These are phyloP conservation scores for Fusarium sp. DNA, from an alignment of 2,329 filamentous ascomycete species.

Conservation along the genomic window DNA sequence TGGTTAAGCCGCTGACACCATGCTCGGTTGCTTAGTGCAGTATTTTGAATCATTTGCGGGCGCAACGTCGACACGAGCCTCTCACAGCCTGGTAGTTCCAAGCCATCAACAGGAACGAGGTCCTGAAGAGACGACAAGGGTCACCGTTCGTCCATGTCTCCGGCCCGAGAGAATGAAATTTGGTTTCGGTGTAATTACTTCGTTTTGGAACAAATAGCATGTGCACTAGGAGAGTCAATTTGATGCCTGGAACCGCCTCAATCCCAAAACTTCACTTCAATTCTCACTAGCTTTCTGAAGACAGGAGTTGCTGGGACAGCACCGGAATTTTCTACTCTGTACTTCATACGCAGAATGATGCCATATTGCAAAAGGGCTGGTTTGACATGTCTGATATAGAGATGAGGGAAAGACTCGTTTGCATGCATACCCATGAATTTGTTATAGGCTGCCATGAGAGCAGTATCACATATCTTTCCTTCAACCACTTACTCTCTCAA, in stretches of 20 bases:
- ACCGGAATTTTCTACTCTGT: background rate
- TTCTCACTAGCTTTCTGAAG: background rate
- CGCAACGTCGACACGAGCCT: conserved; percentile 47
- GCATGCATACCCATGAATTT: no score
- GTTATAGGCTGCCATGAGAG: no score
- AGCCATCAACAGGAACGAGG: conserved; percentile 39
- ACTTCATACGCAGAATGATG: background rate
- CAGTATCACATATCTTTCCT: no score
- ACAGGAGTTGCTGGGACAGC: background rate
- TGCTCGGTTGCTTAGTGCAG: conserved; percentile 44
- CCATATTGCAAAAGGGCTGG: background rate
- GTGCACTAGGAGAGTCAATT: conserved; percentile 5
- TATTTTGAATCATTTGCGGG: conserved; percentile 50
- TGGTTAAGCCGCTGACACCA: conserved; percentile 47
- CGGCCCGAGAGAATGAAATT: conserved; percentile 30
- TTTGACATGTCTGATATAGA: background rate
- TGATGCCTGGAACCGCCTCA: background rate
- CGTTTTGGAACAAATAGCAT: conserved; percentile 13
- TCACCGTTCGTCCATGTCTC: conserved; percentile 23
- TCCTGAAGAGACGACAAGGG: conserved; percentile 33
- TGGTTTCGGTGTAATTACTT: conserved; percentile 30
- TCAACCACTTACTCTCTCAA: conserved; percentile 10
- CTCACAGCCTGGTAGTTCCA: conserved; percentile 34
- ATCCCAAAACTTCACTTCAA: background rate
- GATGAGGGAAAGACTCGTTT: no score